Evolutionary conservation across 371 early-diverging fungal genomes (phyloP).

Genomic region (Mortierella sp.): DNA sequence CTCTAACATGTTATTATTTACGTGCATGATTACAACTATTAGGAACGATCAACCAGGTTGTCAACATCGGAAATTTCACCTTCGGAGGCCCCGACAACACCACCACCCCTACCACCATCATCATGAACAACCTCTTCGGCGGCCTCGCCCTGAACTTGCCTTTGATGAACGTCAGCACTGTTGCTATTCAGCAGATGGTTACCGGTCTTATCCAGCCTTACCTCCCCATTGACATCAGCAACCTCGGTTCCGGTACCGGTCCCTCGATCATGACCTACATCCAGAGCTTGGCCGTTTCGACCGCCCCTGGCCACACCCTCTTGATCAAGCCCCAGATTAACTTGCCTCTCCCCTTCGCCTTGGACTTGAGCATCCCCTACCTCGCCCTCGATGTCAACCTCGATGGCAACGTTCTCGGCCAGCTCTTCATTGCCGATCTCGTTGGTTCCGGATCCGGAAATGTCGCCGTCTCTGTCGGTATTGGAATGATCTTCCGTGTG

Average conservation of each 20-base stretch:
- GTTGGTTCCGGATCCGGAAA: conserved; percentile 47
- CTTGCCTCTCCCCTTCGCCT: conserved; percentile 42
- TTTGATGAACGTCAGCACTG: conserved; percentile 42
- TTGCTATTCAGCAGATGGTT: conserved; percentile 30
- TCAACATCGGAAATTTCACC: conserved; percentile 54
- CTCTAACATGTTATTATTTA: neutral
- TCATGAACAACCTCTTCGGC: conserved; percentile 38
- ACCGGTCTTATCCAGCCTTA: conserved; percentile 24
- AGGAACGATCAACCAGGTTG: conserved; percentile 48
- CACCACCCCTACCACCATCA: conserved; percentile 20
- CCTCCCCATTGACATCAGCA: conserved; percentile 51
- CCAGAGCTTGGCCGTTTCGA: conserved; percentile 42
- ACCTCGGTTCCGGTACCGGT: conserved; percentile 27
- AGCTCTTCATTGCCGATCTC: conserved; percentile 48
- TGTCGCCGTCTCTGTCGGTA: conserved; percentile 50
- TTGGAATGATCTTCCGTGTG: conserved; percentile 51
- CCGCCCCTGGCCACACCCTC: conserved; percentile 52
- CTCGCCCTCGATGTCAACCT: conserved; percentile 50
- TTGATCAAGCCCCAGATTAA: conserved; percentile 46
- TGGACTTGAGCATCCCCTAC: conserved; percentile 56
- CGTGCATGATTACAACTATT: neutral
- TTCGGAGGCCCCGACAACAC: conserved; percentile 39
- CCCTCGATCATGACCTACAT: conserved; percentile 39
- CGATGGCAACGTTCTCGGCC: conserved; percentile 34
- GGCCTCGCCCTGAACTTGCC: conserved; percentile 44